Evolutionary conservation across 1,139 yeast genomes (phyloP).

Genomic region (Yamadazyma taylorii): DNA sequence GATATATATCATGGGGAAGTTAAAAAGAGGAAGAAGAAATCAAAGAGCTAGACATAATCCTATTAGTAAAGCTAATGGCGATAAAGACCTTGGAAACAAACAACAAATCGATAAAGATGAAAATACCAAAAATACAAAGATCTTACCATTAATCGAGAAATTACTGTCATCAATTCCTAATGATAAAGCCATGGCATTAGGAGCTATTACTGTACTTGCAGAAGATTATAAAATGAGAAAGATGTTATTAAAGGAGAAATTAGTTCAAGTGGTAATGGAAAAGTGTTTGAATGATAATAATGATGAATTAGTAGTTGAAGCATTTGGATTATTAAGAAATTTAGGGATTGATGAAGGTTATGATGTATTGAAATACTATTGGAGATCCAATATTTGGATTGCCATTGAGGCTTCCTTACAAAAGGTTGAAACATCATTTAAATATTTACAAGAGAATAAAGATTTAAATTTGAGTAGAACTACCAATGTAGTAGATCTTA

Average conservation of each 20-base stretch:
- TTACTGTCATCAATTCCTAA: conserved; percentile 62
- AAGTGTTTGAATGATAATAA: conserved; percentile 65
- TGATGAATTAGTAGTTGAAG: conserved; percentile 75
- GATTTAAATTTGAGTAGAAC: conserved; percentile 9
- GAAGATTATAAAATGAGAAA: conserved; percentile 68
- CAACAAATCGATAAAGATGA: conserved; percentile 39
- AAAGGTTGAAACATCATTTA: conserved; percentile 51
- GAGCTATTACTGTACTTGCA: conserved; percentile 67
- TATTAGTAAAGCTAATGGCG: conserved; percentile 25
- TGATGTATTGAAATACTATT: conserved; percentile 68
- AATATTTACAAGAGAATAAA: conserved; percentile 37
- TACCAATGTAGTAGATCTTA: conserved; percentile 11
- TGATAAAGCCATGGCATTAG: conserved; percentile 77
- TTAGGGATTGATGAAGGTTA: conserved; percentile 87
- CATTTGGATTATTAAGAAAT: conserved; percentile 79
- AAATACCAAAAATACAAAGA: conserved; percentile 51
- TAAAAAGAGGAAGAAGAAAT: conserved; percentile 67
- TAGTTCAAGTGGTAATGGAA: conserved; percentile 63
- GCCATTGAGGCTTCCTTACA: conserved; percentile 50
- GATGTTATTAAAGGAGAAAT: conserved; percentile 65
- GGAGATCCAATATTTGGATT: conserved; percentile 79
- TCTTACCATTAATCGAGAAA: conserved; percentile 67
- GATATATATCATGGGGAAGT: conserved; percentile 84
- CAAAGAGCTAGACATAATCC: conserved; percentile 57
- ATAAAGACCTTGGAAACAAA: conserved; percentile 18